Base-by-base conservation (phyloP, 345 rosid species). In the Conringia planisiliqua region DNA sequence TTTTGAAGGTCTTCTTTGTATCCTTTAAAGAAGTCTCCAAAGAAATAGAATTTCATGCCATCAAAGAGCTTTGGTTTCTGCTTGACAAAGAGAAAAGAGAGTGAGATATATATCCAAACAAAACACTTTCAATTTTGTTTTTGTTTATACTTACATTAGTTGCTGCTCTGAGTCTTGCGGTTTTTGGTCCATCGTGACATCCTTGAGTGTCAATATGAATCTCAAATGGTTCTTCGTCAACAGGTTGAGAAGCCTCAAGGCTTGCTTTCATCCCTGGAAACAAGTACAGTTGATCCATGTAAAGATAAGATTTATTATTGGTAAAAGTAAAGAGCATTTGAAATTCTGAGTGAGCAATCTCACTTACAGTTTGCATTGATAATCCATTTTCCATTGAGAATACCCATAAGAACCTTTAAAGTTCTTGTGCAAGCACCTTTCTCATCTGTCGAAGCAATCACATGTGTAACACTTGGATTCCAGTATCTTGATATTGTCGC, bases 401-500 rank as follows among this genome's bases (percentile, higher is more conserved):
- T 89, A 68, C 96, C 92, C 94, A 89, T 87, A 50, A 93, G 94
- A 83, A 91, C 91, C 78, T 93, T 91, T 16, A 88, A 58, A 7
- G 98, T 91, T 81, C 97, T 81, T 50, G 83, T 84, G 82, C 92
- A 91, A 16, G 96, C 96, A 71, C 97, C 94, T 12, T 81, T 65
- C 14, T 64, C 82, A 70, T 86, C 84, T 46, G 90, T 85, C 29
- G 94, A 83, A 57, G 97, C 96, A 80, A 93, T 88, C 48, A 91
- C 90, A 75, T 93, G 98, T 30, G 98, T 89, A 35, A 89, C 93
- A 72, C 77, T 81, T 70, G 98, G 85, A 57, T 47, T 82, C 97
- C 97, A 93, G 80, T 78, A 84, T 73, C 86, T 91, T 50, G 86
- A 76, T 32, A 93, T 89, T 46, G 82, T 74, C 48, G 79, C 96